Evolutionary conservation across 2,329 filamentous ascomycete genomes (phyloP).

Genomic region (Delphinella strobiligena): DNA sequence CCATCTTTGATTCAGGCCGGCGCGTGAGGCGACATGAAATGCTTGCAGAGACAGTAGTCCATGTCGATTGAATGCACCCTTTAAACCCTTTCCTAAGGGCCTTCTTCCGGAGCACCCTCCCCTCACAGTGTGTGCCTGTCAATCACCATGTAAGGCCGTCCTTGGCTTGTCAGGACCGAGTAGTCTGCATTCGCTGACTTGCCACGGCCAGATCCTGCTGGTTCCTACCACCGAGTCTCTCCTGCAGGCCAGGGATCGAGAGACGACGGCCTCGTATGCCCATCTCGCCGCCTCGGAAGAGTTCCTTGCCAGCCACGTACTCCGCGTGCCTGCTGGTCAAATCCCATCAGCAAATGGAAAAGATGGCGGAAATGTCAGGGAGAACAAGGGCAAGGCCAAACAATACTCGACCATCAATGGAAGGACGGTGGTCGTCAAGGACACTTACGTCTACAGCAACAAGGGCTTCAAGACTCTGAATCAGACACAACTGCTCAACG

Average conservation of each 20-base stretch:
- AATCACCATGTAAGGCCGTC: conserved; percentile 59
- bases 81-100: conserved; percentile 97
- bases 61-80: conserved; percentile 60
- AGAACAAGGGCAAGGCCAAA: conserved; percentile 84
- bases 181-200: too few relatives aligned
- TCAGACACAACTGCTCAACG: conserved; percentile 75
- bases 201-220: conserved; percentile 74
- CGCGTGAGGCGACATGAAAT: neutral
- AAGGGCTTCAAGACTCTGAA: conserved; percentile 92
- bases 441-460: conserved; percentile 85
- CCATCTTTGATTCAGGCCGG: too few relatives aligned
- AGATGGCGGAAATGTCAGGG: conserved; percentile 51
- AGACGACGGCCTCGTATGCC: conserved; percentile 62
- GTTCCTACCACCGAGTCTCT: conserved; percentile 90
- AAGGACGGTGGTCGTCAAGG: conserved; percentile 86
- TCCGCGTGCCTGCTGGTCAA: conserved; percentile 58
- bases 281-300: conserved; percentile 85
- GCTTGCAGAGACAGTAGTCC: conserved; percentile 5
- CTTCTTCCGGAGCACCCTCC: conserved; percentile 95
- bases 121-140: conserved; percentile 78
- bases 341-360: conserved; percentile 32
- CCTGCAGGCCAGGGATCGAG: conserved; percentile 74
- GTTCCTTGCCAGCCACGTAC: conserved; percentile 91
- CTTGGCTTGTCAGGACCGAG: conserved; percentile 1
- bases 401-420: conserved; percentile 90